These are phyloP conservation scores for Dactylellina cionopaga DNA, from an alignment of 2,329 filamentous ascomycete genomes.

Conservation along the genomic window DNA sequence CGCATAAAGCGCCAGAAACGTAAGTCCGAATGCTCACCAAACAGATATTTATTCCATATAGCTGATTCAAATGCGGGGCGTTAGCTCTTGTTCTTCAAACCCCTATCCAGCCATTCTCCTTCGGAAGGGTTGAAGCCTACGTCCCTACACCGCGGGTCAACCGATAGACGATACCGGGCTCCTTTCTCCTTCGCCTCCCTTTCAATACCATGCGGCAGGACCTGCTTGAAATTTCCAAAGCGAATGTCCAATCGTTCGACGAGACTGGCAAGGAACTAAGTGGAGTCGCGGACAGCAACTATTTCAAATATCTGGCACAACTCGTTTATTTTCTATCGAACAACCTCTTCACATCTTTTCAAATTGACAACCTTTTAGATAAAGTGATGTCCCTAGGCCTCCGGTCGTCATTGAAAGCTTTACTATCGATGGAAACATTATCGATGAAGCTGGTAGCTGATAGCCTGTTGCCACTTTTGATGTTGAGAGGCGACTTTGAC, in stretches of 20 bases:
- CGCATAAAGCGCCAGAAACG: neutral
- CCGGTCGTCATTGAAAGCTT: constrained; percentile 2
- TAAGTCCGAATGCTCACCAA: neutral
- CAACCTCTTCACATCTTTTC: neutral
- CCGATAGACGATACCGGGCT: neutral
- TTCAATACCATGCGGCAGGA: neutral
- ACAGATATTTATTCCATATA: no score
- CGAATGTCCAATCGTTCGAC: neutral
- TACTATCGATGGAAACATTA: constrained; percentile 1
- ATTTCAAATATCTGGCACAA: constrained; percentile 10
- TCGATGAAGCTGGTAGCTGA: constrained; percentile 1
- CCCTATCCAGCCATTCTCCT: neutral
- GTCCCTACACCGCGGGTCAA: neutral
- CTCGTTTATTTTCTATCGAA: constrained; percentile 18
- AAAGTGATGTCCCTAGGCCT: neutral
- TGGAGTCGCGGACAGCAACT: constrained; percentile 4
- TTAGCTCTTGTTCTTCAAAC: no score
- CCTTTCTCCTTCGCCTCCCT: constrained; percentile 10
- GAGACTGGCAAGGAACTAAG: neutral
- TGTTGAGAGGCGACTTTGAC: neutral
- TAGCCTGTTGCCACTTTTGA: neutral
- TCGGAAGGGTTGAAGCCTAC: constrained; percentile 10
- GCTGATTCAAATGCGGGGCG: no score
- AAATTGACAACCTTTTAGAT: neutral
- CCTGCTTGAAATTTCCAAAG: neutral